Percentiles rank a stretch among this genome's conserved stretches.
Conservation (phyloP, 106 monocot species). For the Dendrobium nobile region DNA sequence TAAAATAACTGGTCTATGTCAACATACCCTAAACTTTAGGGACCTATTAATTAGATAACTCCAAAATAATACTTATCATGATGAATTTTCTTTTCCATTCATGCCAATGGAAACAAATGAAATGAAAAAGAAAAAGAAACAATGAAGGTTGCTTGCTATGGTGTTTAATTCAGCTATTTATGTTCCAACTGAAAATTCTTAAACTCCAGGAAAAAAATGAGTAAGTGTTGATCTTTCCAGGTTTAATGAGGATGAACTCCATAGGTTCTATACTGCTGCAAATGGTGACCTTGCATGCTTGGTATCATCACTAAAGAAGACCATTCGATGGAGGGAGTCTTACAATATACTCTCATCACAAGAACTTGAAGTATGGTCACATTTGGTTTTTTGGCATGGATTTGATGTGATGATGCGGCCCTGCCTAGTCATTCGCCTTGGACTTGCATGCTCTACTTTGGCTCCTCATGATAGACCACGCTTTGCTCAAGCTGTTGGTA, state of each 20-base stretch:
- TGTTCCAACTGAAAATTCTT: not conserved
- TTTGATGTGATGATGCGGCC: slow-evolving; percentile 62
- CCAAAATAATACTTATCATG: not conserved
- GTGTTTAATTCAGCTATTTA: not conserved
- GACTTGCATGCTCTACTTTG: slow-evolving; percentile 71
- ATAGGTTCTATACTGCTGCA: slow-evolving; percentile 61
- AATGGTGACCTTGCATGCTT: slow-evolving; percentile 66
- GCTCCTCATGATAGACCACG: slow-evolving; percentile 60
- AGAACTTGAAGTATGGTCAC: slow-evolving; percentile 84
- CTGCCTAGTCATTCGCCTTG: slow-evolving; percentile 85
- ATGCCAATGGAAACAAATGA: not conserved
- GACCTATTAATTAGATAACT: not conserved
- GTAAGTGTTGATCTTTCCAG: slow-evolving; percentile 24
- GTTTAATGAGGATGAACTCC: slow-evolving; percentile 71
- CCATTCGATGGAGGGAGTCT: slow-evolving; percentile 86
- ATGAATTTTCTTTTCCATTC: not conserved
- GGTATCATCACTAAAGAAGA: slow-evolving; percentile 64
- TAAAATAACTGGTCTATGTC: not conserved
- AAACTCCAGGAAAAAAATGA: not conserved
- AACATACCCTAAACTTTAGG: not conserved
- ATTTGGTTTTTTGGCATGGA: slow-evolving; percentile 94
- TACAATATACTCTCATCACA: slow-evolving; percentile 63
- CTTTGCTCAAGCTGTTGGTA: slow-evolving; percentile 88
- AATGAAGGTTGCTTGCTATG: not conserved
- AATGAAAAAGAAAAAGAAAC: not conserved